A percentile compares a stretch with the other conserved stretches of the same genome.
Conservation (phyloP, 192 early-diverging fungal species). For the Spizellomyces punctatus region DNA sequence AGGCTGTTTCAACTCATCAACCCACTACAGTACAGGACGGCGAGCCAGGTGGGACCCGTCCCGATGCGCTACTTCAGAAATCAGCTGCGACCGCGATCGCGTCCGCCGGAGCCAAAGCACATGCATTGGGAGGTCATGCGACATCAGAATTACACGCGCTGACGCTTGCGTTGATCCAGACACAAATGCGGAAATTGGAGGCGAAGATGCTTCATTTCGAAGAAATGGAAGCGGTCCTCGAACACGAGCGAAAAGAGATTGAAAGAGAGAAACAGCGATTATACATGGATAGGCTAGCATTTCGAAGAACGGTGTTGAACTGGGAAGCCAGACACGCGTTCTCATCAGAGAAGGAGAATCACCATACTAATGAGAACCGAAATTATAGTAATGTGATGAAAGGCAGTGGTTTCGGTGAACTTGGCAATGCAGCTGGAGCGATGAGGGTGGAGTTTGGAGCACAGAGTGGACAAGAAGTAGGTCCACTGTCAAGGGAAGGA, state of each 20-base stretch:
- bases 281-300: constrained; percentile 60
- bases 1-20: background rate
- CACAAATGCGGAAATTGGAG: constrained; percentile 87
- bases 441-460: background rate
- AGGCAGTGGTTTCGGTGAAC: background rate
- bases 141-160: constrained; percentile 84
- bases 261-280: constrained; percentile 67
- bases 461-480: background rate
- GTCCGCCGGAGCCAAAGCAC: constrained; percentile 89
- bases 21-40: background rate
- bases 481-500: background rate
- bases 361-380: background rate
- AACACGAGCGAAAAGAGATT: constrained; percentile 83
- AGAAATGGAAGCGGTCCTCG: constrained; percentile 85
- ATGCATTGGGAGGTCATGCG: constrained; percentile 77
- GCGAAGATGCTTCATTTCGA: constrained; percentile 94
- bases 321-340: constrained; percentile 7
- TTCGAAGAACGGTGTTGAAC: constrained; percentile 28
- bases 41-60: background rate
- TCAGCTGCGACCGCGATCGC: constrained; percentile 88
- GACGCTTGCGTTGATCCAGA: constrained; percentile 79
- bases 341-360: background rate
- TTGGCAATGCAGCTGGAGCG: background rate
- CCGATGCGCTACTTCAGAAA: constrained; percentile 58
- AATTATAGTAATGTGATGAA: background rate